phyloP scores from a whole-genome alignment of 345 rosid species.

The Populus ilicifolia region DNA sequence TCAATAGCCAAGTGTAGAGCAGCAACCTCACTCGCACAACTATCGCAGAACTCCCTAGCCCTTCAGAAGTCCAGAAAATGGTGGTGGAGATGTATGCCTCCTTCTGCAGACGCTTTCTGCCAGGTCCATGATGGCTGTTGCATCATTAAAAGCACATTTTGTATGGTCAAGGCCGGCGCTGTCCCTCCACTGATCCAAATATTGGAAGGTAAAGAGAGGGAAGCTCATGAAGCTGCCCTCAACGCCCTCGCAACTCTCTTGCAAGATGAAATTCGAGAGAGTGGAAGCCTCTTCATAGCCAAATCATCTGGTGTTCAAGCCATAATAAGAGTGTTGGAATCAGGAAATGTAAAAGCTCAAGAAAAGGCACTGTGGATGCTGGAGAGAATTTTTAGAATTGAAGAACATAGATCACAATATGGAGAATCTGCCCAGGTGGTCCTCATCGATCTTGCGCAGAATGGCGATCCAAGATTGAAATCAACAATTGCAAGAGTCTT shows the following conservation, averaged over 20 bases:
- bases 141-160: conserved; percentile 44
- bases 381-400: conserved; percentile 47
- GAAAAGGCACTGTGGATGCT: conserved; percentile 55
- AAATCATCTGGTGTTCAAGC: conserved; percentile 34
- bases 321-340: conserved; percentile 42
- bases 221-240: conserved; percentile 53
- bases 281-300: conserved; percentile 48
- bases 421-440: conserved; percentile 52
- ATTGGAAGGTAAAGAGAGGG: conserved; percentile 46
- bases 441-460: conserved; percentile 57
- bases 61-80: conserved; percentile 40
- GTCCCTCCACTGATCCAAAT: conserved; percentile 40
- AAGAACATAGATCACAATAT: conserved; percentile 36
- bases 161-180: conserved; percentile 62
- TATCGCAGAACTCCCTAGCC: conserved; percentile 52
- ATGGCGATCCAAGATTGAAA: conserved; percentile 42
- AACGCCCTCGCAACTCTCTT: conserved; percentile 51
- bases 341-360: conserved; percentile 40
- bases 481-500: conserved; percentile 41
- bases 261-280: conserved; percentile 55
- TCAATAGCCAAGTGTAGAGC: conserved; percentile 44
- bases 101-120: conserved; percentile 40
- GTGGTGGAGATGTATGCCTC: conserved; percentile 43
- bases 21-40: conserved; percentile 56
- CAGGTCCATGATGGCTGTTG: conserved; percentile 54